Conservation (phyloP, 2,329 filamentous ascomycete genomes). For the Sordariomycetes sp. region DNA sequence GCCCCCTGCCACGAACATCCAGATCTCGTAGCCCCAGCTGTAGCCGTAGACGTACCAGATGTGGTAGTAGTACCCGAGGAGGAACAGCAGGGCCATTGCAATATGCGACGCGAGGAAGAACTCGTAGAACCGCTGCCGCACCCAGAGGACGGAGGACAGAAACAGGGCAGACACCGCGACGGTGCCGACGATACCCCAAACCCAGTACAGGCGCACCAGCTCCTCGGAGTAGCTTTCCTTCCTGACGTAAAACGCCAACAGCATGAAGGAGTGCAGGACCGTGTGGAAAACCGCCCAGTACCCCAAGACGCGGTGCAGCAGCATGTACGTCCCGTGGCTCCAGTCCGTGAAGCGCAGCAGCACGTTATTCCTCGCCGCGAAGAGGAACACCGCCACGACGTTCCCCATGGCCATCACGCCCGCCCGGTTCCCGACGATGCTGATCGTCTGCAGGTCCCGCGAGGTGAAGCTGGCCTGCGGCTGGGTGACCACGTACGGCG, state of each 20-base stretch:
- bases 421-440: constrained; percentile 41
- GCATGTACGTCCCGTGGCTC: constrained; percentile 22
- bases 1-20: constrained; percentile 18
- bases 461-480: constrained; percentile 16
- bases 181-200: constrained; percentile 21
- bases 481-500: constrained; percentile 16
- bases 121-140: constrained; percentile 94
- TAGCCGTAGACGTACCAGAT: constrained; percentile 21
- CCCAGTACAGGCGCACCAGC: constrained; percentile 17
- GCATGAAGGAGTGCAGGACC: constrained; percentile 32
- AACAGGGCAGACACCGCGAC: constrained; percentile 34
- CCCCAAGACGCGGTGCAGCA: constrained; percentile 24
- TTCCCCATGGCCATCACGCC: constrained; percentile 22
- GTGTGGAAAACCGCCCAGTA: constrained; percentile 78
- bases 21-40: constrained; percentile 26
- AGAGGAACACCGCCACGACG: constrained; percentile 19
- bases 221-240: constrained; percentile 15
- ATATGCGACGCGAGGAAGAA: constrained; percentile 87
- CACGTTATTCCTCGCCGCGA: constrained; percentile 22
- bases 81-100: constrained; percentile 49
- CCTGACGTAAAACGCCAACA: constrained; percentile 15
- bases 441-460: constrained; percentile 15
- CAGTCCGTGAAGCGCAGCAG: constrained; percentile 23
- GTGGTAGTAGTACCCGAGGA: constrained; percentile 14
- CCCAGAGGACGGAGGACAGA: constrained; percentile 60